These are phyloP conservation scores for Cercospora beticola DNA, from an alignment of 2,329 filamentous ascomycete species.

Conservation along the genomic window DNA sequence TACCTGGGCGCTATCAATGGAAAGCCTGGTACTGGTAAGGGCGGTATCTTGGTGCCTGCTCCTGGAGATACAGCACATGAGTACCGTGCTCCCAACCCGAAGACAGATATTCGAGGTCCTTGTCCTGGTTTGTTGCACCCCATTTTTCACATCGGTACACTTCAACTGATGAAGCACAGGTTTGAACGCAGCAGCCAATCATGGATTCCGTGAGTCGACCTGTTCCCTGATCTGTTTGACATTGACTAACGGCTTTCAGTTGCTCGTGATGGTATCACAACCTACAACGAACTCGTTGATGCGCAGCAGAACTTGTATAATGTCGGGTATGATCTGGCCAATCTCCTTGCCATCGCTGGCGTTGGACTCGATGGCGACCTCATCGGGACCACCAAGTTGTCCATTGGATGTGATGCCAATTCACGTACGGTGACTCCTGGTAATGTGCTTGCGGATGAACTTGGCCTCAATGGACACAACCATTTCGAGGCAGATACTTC, in stretches of 20 bases:
- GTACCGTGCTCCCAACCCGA: constrained; percentile 37
- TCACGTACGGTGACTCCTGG: constrained; percentile 38
- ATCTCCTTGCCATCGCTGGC: constrained; percentile 36
- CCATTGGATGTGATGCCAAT: constrained; percentile 45
- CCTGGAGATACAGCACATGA: constrained; percentile 41
- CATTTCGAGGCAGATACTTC: constrained; percentile 44
- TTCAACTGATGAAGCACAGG: no score
- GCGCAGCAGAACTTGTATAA: constrained; percentile 48
- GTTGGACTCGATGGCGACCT: constrained; percentile 22
- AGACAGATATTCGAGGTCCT: constrained; percentile 42
- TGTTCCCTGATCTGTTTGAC: not conserved
- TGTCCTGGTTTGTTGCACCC: constrained; percentile 33
- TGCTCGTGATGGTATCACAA: constrained; percentile 43
- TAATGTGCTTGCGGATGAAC: constrained; percentile 36
- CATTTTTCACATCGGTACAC: no score
- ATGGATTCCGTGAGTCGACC: constrained; percentile 34
- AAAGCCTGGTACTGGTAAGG: constrained; percentile 40
- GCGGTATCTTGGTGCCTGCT: constrained; percentile 47
- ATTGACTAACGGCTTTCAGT: not conserved
- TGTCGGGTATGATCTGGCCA: constrained; percentile 42
- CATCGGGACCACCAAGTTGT: constrained; percentile 40
- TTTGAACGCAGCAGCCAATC: constrained; percentile 39
- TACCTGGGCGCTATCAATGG: constrained; percentile 46
- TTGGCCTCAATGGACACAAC: constrained; percentile 45
- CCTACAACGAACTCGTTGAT: constrained; percentile 43